phyloP scores from a whole-genome alignment of 1,284 basidiomycete genomes.

The Cronartium quercuum region DNA sequence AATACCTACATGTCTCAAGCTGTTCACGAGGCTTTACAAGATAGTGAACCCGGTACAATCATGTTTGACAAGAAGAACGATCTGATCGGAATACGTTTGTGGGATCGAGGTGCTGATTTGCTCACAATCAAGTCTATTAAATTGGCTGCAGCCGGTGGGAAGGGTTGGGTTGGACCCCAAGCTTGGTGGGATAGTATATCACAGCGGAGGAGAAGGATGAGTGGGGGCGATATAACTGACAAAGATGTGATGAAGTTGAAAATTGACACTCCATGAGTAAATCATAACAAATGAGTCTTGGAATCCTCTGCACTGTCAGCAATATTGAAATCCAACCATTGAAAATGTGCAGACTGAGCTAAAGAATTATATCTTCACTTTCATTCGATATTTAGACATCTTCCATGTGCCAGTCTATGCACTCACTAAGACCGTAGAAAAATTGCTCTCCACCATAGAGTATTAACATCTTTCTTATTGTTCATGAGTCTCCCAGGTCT shows the following conservation, averaged over 20 bases:
- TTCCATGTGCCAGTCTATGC: too few relatives aligned
- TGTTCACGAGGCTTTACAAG: not conserved
- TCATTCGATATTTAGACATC: too few relatives aligned
- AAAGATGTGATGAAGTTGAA: not conserved
- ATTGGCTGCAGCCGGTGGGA: not conserved
- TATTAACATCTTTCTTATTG: too few relatives aligned
- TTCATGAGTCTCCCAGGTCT: too few relatives aligned
- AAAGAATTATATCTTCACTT: too few relatives aligned
- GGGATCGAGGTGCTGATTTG: not conserved
- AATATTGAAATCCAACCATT: too few relatives aligned
- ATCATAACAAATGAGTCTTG: too few relatives aligned
- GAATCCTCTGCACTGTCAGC: too few relatives aligned
- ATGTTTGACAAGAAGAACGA: not conserved
- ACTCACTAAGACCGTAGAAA: too few relatives aligned
- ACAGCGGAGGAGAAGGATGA: not conserved
- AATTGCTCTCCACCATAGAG: too few relatives aligned
- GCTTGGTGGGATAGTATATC: constrained; percentile 20
- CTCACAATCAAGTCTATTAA: not conserved
- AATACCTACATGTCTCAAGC: not conserved
- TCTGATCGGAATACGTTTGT: constrained; percentile 1
- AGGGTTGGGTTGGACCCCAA: constrained; percentile 4
- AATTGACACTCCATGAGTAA: not conserved
- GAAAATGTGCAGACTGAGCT: too few relatives aligned
- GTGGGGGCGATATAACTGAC: not conserved
- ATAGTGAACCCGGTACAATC: constrained; percentile 2